Evolutionary conservation across 208 protist species (phyloP), one percentile per base, ranked within the genome.

Genomic region (Trypanosoma theileri): DNA sequence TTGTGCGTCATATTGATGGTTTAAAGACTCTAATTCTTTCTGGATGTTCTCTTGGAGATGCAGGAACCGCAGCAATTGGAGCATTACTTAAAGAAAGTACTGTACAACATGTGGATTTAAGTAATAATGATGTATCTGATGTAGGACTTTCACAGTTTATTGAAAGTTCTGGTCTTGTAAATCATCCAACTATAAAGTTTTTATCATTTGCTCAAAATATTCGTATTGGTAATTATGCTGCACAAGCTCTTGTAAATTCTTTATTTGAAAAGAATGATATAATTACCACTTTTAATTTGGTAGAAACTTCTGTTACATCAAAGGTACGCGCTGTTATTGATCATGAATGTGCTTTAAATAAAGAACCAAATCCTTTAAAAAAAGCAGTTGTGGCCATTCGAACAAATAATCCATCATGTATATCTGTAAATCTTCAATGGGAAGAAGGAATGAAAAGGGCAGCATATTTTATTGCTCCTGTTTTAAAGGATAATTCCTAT

Each of bases 361-460:
- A 73, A 40, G 77, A 96, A 70, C 82, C 87, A 16, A 40, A 59
- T 14, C 54, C 66, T 28, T 73, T 96, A 35, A 96, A 96, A 71
- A 42, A 57, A 11, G 81, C 80, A 17, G 83, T 94, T 9, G 77
- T 91, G 4, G 53, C 69, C 19, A 64, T 92, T 17, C 79, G 83
- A 44, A 78, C 60, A n/a, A 80, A 88, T 48, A 50, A 85, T 26
- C 67, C 82, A 6, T 59, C 53, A 12, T 73, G 87, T 26, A 77
- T 48, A 22, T 71, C 73, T 35, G 73, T 96, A 17, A 89, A 91
- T 67, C 77, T 96, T 57, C 89, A 95, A 66, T 95, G 89, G 86
- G 85, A 90, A 44, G 69, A 78, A 13, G 69, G 58, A 13, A 73
- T 90, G 55, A 58, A 73, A 26, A 73, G 75, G 41, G 88, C 81